Evolutionary conservation across 208 protist genomes (phyloP), one percentile per base, ranked within the genome.

Genomic region (Novymonas esmeraldas): DNA sequence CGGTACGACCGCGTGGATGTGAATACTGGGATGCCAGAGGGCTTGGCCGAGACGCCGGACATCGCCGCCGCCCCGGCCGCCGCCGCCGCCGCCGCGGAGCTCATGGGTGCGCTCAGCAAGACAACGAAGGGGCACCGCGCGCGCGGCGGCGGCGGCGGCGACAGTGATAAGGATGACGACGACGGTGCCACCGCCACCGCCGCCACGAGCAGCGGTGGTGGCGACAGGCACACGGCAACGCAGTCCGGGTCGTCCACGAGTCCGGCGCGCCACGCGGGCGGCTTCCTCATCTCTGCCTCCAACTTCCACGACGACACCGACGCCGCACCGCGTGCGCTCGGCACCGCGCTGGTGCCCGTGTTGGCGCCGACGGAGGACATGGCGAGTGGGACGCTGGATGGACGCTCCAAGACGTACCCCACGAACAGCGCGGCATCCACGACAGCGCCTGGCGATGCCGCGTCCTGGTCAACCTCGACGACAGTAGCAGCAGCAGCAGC

Each of bases 1-100:
- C 78, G 81, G 20, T 94, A 94, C 73, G 83, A 94, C 73, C 89
- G 85, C 29, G 79, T 94, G 31, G 81, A 94, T 52, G 42, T 74
- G 18, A 60, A 61, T n/a, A 94, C 75, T 28, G 89, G 89, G 7
- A 41, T 90, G 59, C 81, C 83, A 18, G 89, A 94, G 42, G 83
- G 78, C 6, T 74, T 82, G 48, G 42, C 42, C 14, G 22, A 26
- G 6, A 3, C n/a, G 5, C 22, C 58, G 7, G 26, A 38, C 31
- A 14, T 39, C n/a, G 44, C 42, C 42, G 41, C 42, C 33, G 48
- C 39, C 42, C 20, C 26, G 18, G 65, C 55, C 36, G n/a, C 16
- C 48, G 29, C 36, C 18, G 29, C 39, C 33, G 13, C 36, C 29
- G 29, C 33, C 26, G 33, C 51, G 38, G 20, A 50, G 31, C 51